phyloP scores from a whole-genome alignment of 164 flowering plant genomes.

The Berberis vulgaris region DNA sequence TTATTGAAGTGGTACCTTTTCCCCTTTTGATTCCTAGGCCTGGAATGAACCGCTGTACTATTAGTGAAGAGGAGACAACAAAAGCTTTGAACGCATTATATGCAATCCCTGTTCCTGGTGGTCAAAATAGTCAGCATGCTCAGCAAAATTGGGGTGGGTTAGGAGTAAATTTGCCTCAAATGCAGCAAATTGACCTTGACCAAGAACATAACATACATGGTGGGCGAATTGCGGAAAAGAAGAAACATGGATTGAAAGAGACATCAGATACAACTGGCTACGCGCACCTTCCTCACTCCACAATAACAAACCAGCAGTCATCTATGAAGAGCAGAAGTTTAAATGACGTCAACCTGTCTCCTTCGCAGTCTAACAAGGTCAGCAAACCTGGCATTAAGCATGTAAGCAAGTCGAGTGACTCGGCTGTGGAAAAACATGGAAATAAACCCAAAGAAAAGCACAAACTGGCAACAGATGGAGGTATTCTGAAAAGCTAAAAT shows the following conservation, averaged over 20 bases:
- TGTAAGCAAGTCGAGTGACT: slow-evolving; percentile 25
- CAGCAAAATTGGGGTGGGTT: slow-evolving; percentile 21
- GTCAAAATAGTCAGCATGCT: slow-evolving; percentile 26
- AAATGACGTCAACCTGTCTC: slow-evolving; percentile 32
- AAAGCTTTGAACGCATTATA: slow-evolving; percentile 46
- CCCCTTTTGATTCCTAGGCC: slow-evolving; percentile 45
- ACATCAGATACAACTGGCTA: slow-evolving; percentile 18
- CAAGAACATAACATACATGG: slow-evolving; percentile 16
- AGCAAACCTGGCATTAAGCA: slow-evolving; percentile 23
- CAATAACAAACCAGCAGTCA: slow-evolving; percentile 31
- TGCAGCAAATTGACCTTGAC: slow-evolving; percentile 22
- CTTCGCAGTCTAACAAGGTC: slow-evolving; percentile 18
- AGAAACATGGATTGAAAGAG: slow-evolving; percentile 36
- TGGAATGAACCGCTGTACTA: slow-evolving; percentile 69
- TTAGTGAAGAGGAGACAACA: slow-evolving; percentile 75
- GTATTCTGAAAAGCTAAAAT: slow-evolving; percentile 19
- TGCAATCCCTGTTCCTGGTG: slow-evolving; percentile 30
- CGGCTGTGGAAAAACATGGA: slow-evolving; percentile 23
- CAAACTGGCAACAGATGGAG: slow-evolving; percentile 37
- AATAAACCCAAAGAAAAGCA: slow-evolving; percentile 35
- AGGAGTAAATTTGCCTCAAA: slow-evolving; percentile 20
- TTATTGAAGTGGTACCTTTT: neutral
- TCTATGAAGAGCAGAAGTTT: slow-evolving; percentile 35
- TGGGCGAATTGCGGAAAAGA: slow-evolving; percentile 30
- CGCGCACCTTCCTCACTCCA: slow-evolving; percentile 20